phyloP scores from a whole-genome alignment of 345 rosid species.

The Eucalyptus melliodora region DNA sequence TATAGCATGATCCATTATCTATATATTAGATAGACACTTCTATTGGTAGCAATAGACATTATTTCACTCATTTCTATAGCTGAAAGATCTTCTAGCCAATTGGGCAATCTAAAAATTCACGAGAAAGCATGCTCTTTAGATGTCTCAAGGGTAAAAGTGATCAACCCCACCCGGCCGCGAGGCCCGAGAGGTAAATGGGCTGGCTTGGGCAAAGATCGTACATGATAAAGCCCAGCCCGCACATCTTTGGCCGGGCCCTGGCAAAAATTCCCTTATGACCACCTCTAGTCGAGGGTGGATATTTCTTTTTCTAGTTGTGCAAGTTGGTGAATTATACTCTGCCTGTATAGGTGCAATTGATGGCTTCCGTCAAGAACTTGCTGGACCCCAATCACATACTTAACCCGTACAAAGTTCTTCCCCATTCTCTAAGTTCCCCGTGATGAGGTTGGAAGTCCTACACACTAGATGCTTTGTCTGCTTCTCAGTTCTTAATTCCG shows the following conservation, averaged over 20 bases:
- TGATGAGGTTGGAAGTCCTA: neutral
- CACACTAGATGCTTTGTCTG: neutral
- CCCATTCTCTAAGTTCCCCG: conserved; percentile 17
- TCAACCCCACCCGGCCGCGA: neutral
- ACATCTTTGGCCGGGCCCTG: neutral
- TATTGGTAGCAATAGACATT: neutral
- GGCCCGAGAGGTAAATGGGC: neutral
- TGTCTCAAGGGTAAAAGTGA: neutral
- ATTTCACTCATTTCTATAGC: neutral
- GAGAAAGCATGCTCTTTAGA: neutral
- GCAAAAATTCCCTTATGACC: neutral
- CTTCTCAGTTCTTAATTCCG: neutral
- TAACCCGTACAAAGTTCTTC: conserved; percentile 86
- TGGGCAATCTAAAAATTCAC: neutral
- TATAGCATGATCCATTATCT: neutral
- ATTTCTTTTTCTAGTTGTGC: neutral
- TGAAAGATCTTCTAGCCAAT: neutral
- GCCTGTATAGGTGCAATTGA: conserved; percentile 18
- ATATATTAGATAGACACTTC: neutral
- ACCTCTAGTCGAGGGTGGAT: neutral
- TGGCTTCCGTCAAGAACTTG: conserved; percentile 71
- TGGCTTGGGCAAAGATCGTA: neutral
- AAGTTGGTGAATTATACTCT: neutral
- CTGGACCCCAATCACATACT: conserved; percentile 80
- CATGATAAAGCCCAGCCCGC: neutral